Base-by-base conservation (phyloP, 192 early-diverging fungal species). In the Umbelopsis ramanniana region DNA sequence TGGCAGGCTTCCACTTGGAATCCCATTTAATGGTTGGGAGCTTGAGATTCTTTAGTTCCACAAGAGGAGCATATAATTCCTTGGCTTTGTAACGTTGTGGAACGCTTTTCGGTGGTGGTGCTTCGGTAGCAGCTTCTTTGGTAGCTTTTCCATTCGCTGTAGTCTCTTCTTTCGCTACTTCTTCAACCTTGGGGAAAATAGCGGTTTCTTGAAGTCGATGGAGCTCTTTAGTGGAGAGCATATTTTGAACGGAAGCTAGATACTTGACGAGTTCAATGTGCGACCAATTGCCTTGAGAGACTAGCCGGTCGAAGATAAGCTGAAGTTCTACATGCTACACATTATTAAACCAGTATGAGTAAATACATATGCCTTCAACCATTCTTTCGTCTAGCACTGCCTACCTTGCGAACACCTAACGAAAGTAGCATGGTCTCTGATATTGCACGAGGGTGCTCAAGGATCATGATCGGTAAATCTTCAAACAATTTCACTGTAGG, bases 231-330 rank as follows among this genome's bases (percentile, higher is more conserved):
- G 74, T 71, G 10, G 85, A 88, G 10, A 97, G 69, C 26, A 90
- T 89, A 43, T 80, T 76, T 60, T 89, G 86, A 48, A 94, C 84
- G 0, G 86, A 85, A 0, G 89, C 84, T n/a, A 97, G 80, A 74
- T 95, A 97, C 72, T 94, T 95, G 23, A 92, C 78, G 4, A 97
- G 81, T 74, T 93, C 88, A 23, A 92, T 83, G 72, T 96, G 92
- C 66, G 94, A 92, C 93, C 92, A 97, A 66, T 89, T 90, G 35
- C 94, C 85, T 19, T 88, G 85, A 52, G 84, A 86, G 52, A 84
- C 78, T 40, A 97, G 80, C 17, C 94, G 85, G 55, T 93, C 89
- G 81, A 97, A 95, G 15, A 97, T 85, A 63, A 96, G 55, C 71
- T 94, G 92, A 37, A 97, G 76, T 37, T 96, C 92, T 12, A 96